Base-by-base conservation (phyloP, 176 grass and related monocot species). In the Oryza coarctata region DNA sequence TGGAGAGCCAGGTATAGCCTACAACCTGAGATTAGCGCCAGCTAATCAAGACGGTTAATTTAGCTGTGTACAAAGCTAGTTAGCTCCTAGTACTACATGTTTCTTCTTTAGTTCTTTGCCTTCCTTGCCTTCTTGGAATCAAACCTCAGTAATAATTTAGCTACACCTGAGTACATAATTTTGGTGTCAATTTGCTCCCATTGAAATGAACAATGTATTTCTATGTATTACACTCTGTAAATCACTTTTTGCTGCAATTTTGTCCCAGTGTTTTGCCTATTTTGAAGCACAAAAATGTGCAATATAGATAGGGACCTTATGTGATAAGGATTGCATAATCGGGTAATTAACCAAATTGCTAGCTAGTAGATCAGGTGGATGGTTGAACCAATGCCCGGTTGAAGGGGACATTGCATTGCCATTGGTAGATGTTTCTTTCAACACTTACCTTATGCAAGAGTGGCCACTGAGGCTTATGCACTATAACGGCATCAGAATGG, bases 1-100 rank as follows among this genome's bases (percentile, higher is more conserved):
- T 86, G 73, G 88, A 89, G 83, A 89, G 79, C 43, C 88, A 73
- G 50, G 23, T 77, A 11, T 89, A 89, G 72, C 52, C 12, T 9
- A 44, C 32, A 22, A 25, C 27, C 47, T 5, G 47, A 50, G 15
- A 75, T 20, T 17, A 34, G 17, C 60, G 9, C 31, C 20, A 13
- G 74, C 58, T 60, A 8, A 38, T 71, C 12, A 12, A 32, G 17
- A 32, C 5, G 30, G 7, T 31, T 18, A 32, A 10, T 50, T 22
- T 49, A 34, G 63, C 14, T 12, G 0, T 29, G 14, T 13, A 32
- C 44, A 38, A 36, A 35, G 58, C n/a, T 80, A 65, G 84, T 9
- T 84, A 75, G 66, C 45, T 68, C 18, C 20, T 71, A 20, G 40
- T 11, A 22, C 20, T 73, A 12, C 68, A 9, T 50, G 57, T 62